Evolutionary conservation across 805 yeast genomes (phyloP).

Genomic region (Grigorovia transvaalensis): DNA sequence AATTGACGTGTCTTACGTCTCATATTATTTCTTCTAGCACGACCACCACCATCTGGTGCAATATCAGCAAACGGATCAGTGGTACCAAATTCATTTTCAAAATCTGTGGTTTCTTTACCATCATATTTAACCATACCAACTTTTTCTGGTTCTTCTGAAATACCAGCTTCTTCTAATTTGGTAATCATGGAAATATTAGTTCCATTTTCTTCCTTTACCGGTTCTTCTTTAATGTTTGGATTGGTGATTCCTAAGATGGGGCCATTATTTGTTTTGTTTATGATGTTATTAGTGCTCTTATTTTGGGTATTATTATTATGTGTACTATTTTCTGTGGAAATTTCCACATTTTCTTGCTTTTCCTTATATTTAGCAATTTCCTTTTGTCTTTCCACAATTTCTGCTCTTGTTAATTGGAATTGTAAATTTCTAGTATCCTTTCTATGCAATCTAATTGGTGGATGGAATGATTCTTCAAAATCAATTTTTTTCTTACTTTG

Average conservation of each 20-base stretch:
- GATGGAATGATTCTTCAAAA: slow-evolving; percentile 58
- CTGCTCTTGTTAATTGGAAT: slow-evolving; percentile 70
- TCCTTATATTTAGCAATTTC: slow-evolving; percentile 34
- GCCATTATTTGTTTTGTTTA: neutral
- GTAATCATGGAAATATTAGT: slow-evolving; percentile 13
- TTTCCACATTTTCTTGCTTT: slow-evolving; percentile 17
- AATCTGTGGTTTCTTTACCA: slow-evolving; percentile 31
- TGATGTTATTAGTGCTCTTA: neutral
- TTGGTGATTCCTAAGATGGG: slow-evolving; percentile 6
- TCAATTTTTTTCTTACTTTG: slow-evolving; percentile 65
- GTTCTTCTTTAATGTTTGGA: slow-evolving; percentile 1
- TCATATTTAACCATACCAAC: slow-evolving; percentile 34
- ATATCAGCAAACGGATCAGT: slow-evolving; percentile 46
- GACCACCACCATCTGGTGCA: slow-evolving; percentile 88
- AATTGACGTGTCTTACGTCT: slow-evolving; percentile 81
- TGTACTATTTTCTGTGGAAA: slow-evolving; percentile 5
- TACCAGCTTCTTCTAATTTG: slow-evolving; percentile 31
- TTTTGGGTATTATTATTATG: slow-evolving; percentile 7
- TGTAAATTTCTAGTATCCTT: slow-evolving; percentile 90
- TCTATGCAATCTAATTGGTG: slow-evolving; percentile 81
- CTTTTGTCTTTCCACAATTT: slow-evolving; percentile 52
- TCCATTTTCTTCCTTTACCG: neutral
- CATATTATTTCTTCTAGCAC: slow-evolving; percentile 46
- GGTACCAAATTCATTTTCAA: slow-evolving; percentile 31
- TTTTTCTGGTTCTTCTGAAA: slow-evolving; percentile 28